Base-by-base conservation (phyloP, 441 rosid genomes). In the Mallotus japonicus region DNA sequence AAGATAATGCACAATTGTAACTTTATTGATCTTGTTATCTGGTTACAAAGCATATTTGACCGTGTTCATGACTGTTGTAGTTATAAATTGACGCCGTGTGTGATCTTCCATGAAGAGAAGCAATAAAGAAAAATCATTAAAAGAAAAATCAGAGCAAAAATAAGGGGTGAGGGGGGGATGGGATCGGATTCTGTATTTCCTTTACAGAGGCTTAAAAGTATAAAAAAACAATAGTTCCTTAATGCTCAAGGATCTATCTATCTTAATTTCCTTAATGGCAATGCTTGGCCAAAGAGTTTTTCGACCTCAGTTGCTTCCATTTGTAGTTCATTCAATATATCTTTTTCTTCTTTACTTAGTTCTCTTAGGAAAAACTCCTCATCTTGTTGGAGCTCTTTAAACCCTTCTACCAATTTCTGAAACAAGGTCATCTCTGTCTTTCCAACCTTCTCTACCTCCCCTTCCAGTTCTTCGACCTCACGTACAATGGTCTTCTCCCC, bases 251-350 rank as follows among this genome's bases (percentile, higher is more conserved):
- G 50, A 44, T 73, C 83, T 85, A 92, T 78, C 97, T 85, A 92
- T 78, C 97, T 85, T 64, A 95, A 78, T 77, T 95, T 95, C 76
- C 95, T 80, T 44, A 90, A 46, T 0, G 98, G 97, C 72, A 95
- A 75, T 58, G 97, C 85, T 63, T 71, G 62, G 22, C 98, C 91
- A 47, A 95, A 91, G 75, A 95, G 88, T 71, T 91, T 88, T 79
- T 95, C 98, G 17, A 92, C 90, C 76, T 92, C 92, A 5, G 44
- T 76, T 5, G 99, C 97, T 83, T 90, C 96, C 99, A 92, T 89
- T 83, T 91, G 85, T 40, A 92, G 86, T 73, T 79, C 81, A 53
- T 79, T 74, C 73, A 95, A 73, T 40, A 92, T 16, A 56, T 87
- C 95, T 88, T 79, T 91, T 86, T 92, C 98, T 80, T 95, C 98